Conservation (phyloP, 345 rosid genomes). For the Mallotus nudiflorus region DNA sequence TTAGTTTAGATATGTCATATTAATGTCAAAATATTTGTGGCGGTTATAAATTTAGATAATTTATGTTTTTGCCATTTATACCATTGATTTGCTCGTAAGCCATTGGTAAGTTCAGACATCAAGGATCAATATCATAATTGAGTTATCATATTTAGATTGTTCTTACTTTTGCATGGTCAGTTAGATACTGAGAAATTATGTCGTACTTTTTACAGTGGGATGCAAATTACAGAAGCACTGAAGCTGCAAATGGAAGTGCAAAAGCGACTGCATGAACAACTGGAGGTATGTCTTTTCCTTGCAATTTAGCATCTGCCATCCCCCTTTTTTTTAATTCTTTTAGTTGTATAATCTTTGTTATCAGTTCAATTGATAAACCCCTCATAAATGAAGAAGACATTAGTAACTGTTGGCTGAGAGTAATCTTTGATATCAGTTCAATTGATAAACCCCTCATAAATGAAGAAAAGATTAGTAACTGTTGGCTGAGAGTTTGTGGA, state of each 20-base stretch:
- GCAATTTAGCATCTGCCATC: slow-evolving; percentile 1
- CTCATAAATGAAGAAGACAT: slow-evolving; percentile 1
- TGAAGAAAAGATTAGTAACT: background rate
- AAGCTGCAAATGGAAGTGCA: slow-evolving; percentile 99
- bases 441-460: background rate
- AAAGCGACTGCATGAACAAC: slow-evolving; percentile 92
- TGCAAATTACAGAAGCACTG: slow-evolving; percentile 99
- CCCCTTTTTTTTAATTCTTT: background rate
- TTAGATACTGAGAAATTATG: slow-evolving; percentile 4
- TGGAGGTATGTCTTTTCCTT: slow-evolving; percentile 70
- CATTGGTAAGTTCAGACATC: background rate
- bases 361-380: background rate
- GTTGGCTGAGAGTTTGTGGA: background rate
- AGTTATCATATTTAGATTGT: background rate
- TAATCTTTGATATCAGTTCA: background rate
- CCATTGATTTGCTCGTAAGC: background rate
- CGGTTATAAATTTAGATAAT: slow-evolving; percentile 6
- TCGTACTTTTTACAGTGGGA: slow-evolving; percentile 61
- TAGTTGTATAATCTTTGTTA: background rate
- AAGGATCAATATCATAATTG: background rate
- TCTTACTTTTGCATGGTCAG: slow-evolving; percentile 7
- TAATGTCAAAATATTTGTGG: background rate
- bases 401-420: background rate
- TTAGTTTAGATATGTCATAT: background rate
- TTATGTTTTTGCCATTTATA: background rate